A percentile compares a stretch with the other conserved stretches of the same genome.
Evolutionary conservation across 2,329 filamentous ascomycete species (phyloP).

Genomic region (Calycina herbarum): DNA sequence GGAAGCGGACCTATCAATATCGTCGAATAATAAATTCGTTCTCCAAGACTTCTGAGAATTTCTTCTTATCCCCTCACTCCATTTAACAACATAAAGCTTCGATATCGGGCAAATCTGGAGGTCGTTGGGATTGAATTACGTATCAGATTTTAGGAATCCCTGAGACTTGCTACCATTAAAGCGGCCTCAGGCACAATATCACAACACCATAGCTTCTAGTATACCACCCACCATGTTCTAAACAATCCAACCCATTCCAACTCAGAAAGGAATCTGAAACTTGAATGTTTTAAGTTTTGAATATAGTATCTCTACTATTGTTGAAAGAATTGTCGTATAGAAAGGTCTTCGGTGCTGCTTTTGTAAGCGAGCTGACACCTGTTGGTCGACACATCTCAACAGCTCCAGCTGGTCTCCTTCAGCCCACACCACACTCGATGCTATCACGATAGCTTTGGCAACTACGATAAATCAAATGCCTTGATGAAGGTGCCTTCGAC

Average conservation of each 20-base stretch:
- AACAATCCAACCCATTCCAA: neutral
- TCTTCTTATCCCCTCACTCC: too few species aligned
- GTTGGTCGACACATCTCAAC: neutral
- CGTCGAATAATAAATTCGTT: too few species aligned
- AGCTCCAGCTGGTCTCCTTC: too few species aligned
- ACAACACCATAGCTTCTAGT: neutral
- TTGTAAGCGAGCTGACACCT: neutral
- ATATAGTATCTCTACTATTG: neutral
- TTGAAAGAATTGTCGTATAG: neutral
- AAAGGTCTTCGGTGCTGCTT: neutral
- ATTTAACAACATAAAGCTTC: too few species aligned
- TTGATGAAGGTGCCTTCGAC: too few species aligned
- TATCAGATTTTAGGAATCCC: neutral
- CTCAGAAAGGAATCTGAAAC: too few species aligned
- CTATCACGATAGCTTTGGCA: too few species aligned
- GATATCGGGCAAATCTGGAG: neutral
- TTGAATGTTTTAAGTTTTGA: neutral
- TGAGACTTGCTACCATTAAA: neutral
- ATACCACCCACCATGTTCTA: neutral
- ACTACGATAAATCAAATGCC: too few species aligned
- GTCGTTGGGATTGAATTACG: neutral
- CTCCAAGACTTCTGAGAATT: too few species aligned
- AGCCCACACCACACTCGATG: too few species aligned
- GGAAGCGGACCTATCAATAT: too few species aligned
- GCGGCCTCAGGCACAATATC: neutral